Percentiles rank a stretch among this genome's conserved stretches.
Evolutionary conservation across 495 filamentous ascomycete genomes (phyloP).

Genomic region (Trichodelitschia bisporula): DNA sequence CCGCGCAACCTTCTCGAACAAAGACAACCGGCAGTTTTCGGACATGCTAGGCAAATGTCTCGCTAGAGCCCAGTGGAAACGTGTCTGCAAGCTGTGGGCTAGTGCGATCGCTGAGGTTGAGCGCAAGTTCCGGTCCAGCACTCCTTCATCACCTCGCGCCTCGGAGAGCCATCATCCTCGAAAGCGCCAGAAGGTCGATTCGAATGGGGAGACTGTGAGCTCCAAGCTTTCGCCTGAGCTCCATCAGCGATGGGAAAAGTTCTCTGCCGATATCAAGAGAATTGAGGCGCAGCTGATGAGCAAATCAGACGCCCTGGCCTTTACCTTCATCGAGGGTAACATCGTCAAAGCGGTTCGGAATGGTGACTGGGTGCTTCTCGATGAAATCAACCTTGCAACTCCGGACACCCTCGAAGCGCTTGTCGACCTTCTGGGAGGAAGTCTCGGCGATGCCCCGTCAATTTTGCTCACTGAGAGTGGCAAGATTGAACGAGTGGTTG

Average conservation of each 20-base stretch:
- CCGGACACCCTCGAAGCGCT: slow-evolving; percentile 88
- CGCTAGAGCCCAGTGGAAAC: slow-evolving; percentile 59
- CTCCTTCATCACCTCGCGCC: slow-evolving; percentile 9
- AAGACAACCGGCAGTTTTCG: slow-evolving; percentile 68
- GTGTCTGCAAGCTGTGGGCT: slow-evolving; percentile 62
- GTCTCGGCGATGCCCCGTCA: slow-evolving; percentile 45
- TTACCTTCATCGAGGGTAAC: slow-evolving; percentile 86
- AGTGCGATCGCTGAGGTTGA: slow-evolving; percentile 40
- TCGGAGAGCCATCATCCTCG: slow-evolving; percentile 23
- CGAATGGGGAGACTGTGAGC: slow-evolving; percentile 7
- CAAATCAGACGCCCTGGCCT: slow-evolving; percentile 64
- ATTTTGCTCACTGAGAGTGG: slow-evolving; percentile 81
- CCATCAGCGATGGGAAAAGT: slow-evolving; percentile 48
- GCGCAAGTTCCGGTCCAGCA: too few relatives aligned
- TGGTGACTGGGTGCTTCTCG: slow-evolving; percentile 92
- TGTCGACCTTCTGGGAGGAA: slow-evolving; percentile 62
- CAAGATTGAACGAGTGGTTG: slow-evolving; percentile 63
- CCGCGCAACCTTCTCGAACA: slow-evolving; percentile 54
- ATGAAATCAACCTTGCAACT: slow-evolving; percentile 92
- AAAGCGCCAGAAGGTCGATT: slow-evolving; percentile 66
- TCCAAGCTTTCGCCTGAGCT: slow-evolving; percentile 2
- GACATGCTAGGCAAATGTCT: slow-evolving; percentile 55
- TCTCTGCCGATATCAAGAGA: slow-evolving; percentile 47
- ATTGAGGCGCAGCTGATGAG: slow-evolving; percentile 62
- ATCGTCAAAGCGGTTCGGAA: slow-evolving; percentile 80